Conservation (phyloP, 192 early-diverging fungal species). For the Coemansia sp. region DNA sequence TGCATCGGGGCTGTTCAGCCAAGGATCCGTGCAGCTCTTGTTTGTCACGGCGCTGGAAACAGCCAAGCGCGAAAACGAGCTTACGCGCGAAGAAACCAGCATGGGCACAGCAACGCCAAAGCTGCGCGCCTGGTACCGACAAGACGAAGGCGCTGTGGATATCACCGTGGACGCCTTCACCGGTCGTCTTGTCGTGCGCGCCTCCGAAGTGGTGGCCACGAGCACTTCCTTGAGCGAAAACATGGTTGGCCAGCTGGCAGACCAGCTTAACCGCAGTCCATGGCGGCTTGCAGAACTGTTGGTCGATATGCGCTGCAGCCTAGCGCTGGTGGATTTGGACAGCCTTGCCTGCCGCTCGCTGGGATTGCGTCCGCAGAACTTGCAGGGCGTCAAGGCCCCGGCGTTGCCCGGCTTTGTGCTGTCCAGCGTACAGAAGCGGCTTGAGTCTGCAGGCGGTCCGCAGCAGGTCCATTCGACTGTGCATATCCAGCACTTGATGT, state of each 20-base stretch:
- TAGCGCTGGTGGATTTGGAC: conserved; percentile 52
- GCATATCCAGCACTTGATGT: neutral
- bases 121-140: conserved; percentile 52
- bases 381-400: conserved; percentile 1
- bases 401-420: conserved; percentile 38
- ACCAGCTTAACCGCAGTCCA: conserved; percentile 45
- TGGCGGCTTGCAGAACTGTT: conserved; percentile 45
- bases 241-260: conserved; percentile 40
- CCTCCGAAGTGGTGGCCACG: conserved; percentile 30
- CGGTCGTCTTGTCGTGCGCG: conserved; percentile 41
- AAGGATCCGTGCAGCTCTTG: conserved; percentile 33
- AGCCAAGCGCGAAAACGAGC: conserved; percentile 17
- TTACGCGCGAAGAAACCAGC: conserved; percentile 5
- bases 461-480: neutral
- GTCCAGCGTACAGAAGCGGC: conserved; percentile 11
- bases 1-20: conserved; percentile 28
- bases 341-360: conserved; percentile 41
- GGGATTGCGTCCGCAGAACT: conserved; percentile 41
- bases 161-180: conserved; percentile 41
- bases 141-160: conserved; percentile 47
- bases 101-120: conserved; percentile 22
- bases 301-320: conserved; percentile 46
- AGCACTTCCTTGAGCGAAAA: conserved; percentile 37
- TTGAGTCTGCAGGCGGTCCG: neutral
- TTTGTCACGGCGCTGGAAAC: conserved; percentile 27